These are phyloP conservation scores for Lindgomyces ingoldianus DNA, from an alignment of 495 filamentous ascomycete species.

Conservation along the genomic window DNA sequence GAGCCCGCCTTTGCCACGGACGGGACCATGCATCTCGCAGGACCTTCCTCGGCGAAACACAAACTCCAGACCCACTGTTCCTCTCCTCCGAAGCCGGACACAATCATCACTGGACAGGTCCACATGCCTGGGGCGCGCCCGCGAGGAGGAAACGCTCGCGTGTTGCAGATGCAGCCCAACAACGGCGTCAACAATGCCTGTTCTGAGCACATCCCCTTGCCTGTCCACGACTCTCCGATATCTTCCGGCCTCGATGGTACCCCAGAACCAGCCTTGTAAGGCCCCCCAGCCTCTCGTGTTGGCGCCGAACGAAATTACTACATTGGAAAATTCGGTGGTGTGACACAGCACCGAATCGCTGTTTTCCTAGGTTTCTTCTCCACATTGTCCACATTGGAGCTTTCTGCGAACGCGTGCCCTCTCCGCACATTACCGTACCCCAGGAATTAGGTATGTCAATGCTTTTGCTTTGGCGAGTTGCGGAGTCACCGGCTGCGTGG, in stretches of 20 bases:
- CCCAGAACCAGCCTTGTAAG: neutral
- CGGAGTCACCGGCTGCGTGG: neutral
- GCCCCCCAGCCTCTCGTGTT: neutral
- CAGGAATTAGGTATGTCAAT: neutral
- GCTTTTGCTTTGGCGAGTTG: neutral
- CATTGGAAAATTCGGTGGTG: conserved; percentile 1
- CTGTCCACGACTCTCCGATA: neutral
- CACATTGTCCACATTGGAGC: neutral
- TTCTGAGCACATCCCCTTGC: neutral
- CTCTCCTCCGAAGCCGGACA: neutral
- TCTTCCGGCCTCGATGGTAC: neutral
- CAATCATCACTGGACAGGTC: neutral
- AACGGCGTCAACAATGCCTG: neutral
- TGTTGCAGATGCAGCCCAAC: neutral
- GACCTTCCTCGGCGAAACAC: neutral
- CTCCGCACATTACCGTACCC: neutral
- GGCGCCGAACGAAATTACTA: neutral
- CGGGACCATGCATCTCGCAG: neutral
- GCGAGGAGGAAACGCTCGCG: neutral
- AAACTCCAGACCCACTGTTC: neutral
- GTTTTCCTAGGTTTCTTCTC: neutral
- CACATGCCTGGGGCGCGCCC: too few species aligned
- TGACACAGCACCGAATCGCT: conserved; percentile 5
- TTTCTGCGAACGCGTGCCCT: neutral
- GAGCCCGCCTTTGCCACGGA: neutral